Evolutionary conservation across 176 grass and related monocot species (phyloP), one percentile per base, ranked within the genome.

Genomic region (Aegilops bicornis): DNA sequence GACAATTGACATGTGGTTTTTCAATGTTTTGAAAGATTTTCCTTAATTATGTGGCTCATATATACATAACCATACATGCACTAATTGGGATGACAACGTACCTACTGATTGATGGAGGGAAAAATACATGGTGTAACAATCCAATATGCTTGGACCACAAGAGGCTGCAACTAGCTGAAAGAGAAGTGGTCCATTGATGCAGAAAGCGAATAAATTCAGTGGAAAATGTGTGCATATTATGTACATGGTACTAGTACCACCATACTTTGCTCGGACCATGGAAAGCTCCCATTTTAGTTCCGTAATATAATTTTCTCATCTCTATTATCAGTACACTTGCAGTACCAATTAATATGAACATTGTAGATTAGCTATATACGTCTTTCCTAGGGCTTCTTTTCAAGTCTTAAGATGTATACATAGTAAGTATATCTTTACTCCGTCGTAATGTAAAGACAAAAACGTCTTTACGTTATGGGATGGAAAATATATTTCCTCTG

Each of bases 121-220:
- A 22, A 59, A 59, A 59, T 59, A 59, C 19, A 59, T 8, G 2
- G 54, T 22, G 54, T 59, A 2, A 7, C 54, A 59, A 59, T 59
- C 54, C 54, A 59, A 59, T 20, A 59, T 59, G 54, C 7, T 59
- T 59, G 54, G 54, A 59, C 54, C 19, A 59, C 54, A 59, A 59
- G 54, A 59, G 54, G 54, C 17, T 59, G 54, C 54, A 59, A 59
- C 9, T 89, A 73, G 81, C 54, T 82, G 27, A 1, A 29, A 17
- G 17, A 8, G 23, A 72, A 36, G 54, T 60, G 62, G 80, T 29
- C 80, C 76, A 79, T 77, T 5, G 73, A 78, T 78, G 74, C 47
- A 29, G 11, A 80, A 77, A 76, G 37, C 35, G 80, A 83, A 83
- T 71, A 83, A 83, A 82, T 87, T 82, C 70, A 33, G 47, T 71